Percentiles rank a stretch among this genome's conserved stretches.
Conservation (phyloP, 2,329 filamentous ascomycete genomes). For the Verticillium albo-atrum region DNA sequence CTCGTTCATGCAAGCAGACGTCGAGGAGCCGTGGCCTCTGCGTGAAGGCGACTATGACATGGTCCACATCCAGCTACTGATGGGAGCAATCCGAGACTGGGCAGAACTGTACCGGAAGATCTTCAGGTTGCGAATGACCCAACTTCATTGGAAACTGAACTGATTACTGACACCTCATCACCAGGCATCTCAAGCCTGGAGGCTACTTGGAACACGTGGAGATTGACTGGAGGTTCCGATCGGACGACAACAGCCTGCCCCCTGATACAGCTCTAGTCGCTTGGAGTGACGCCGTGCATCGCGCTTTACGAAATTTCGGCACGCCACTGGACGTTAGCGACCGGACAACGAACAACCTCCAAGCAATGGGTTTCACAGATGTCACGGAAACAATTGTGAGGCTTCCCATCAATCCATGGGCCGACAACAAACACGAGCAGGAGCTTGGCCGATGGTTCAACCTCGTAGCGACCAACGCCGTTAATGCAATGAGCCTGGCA, state of each 20-base stretch:
- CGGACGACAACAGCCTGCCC: constrained; percentile 61
- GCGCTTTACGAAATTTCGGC: constrained; percentile 61
- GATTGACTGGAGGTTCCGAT: constrained; percentile 75
- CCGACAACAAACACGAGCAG: constrained; percentile 56
- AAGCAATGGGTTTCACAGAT: constrained; percentile 72
- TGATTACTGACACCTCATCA: neutral
- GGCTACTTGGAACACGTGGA: constrained; percentile 86
- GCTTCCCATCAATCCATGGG: constrained; percentile 73
- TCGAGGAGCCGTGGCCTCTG: constrained; percentile 67
- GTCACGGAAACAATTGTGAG: constrained; percentile 66
- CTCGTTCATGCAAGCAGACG: constrained; percentile 67
- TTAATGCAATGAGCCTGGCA: constrained; percentile 69
- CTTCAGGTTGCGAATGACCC: neutral
- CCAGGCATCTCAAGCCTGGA: constrained; percentile 73
- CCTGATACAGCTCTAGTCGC: constrained; percentile 52
- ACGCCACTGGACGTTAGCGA: constrained; percentile 59
- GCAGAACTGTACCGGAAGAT: constrained; percentile 64
- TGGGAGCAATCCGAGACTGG: constrained; percentile 77
- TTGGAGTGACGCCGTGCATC: constrained; percentile 67
- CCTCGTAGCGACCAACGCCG: constrained; percentile 65
- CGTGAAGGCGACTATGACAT: constrained; percentile 64
- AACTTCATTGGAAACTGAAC: neutral
- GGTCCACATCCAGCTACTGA: constrained; percentile 76
- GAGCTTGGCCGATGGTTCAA: constrained; percentile 82
- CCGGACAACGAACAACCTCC: constrained; percentile 55